A percentile compares a stretch with the other conserved stretches of the same genome.
phyloP scores from a whole-genome alignment of 106 monocot genomes.

The Gastrodia elata region DNA sequence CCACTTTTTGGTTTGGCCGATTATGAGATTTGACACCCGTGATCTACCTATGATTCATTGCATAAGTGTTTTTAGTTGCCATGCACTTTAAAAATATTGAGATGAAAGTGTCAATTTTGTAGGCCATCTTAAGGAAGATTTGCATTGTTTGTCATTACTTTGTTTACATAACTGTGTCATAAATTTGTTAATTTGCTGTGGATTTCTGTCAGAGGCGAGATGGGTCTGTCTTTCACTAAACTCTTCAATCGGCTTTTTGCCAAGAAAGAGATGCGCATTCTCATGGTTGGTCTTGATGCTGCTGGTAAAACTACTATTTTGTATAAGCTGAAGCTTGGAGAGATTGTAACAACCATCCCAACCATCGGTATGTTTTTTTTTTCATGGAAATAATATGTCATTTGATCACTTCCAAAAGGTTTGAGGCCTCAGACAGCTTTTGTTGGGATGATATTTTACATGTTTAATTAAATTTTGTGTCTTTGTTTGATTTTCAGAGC shows the following conservation, averaged over 20 bases:
- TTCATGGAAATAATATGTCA: too few species aligned
- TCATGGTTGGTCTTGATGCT: constrained; percentile 26
- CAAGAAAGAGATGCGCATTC: constrained; percentile 24
- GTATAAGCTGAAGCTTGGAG: constrained; percentile 24
- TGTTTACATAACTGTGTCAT: not conserved
- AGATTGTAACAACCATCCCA: constrained; percentile 25
- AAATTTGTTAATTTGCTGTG: not conserved
- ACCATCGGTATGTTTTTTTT: constrained; percentile 15
- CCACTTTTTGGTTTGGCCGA: not conserved
- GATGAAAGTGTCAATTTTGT: not conserved
- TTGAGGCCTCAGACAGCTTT: not conserved
- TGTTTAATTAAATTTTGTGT: not conserved
- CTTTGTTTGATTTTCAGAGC: not conserved
- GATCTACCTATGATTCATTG: not conserved
- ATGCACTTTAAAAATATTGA: not conserved
- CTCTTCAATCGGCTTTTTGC: constrained; percentile 23
- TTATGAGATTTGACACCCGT: not conserved
- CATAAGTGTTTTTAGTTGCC: not conserved
- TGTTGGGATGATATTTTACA: not conserved
- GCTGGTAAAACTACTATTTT: constrained; percentile 26
- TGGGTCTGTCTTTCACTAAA: constrained; percentile 20
- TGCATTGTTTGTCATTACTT: not conserved
- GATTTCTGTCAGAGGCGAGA: not conserved
- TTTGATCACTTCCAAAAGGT: not conserved
- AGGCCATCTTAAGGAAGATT: not conserved